phyloP scores from a whole-genome alignment of 768 basidiomycete genomes.

The Zangia roseola region DNA sequence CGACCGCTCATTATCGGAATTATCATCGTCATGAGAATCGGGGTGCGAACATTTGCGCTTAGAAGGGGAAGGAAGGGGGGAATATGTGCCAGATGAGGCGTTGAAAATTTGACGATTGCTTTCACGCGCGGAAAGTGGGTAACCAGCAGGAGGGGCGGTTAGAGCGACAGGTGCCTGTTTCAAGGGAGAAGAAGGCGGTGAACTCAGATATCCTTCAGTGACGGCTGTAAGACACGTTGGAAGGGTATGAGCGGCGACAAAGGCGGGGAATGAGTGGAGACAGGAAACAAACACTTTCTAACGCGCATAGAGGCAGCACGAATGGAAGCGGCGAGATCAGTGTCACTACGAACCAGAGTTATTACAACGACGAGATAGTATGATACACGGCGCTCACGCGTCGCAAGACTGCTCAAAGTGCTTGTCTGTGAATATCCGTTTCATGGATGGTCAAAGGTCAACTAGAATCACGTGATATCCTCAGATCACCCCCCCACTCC shows the following conservation, averaged over 20 bases:
- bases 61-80: constrained; percentile 31
- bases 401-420: constrained; percentile 26
- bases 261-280: constrained; percentile 16
- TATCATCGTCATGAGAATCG: constrained; percentile 22
- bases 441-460: constrained; percentile 15
- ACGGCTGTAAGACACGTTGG: constrained; percentile 45
- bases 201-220: constrained; percentile 57
- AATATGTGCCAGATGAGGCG: constrained; percentile 33
- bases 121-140: constrained; percentile 59
- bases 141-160: constrained; percentile 23
- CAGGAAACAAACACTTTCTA: constrained; percentile 52
- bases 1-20: constrained; percentile 10
- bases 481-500: too few species aligned
- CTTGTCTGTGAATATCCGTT: constrained; percentile 37
- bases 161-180: constrained; percentile 27
- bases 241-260: constrained; percentile 30
- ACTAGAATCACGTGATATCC: neutral
- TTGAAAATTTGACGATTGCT: constrained; percentile 50
- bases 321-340: constrained; percentile 53
- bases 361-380: too few species aligned
- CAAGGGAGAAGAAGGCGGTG: constrained; percentile 33
- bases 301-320: constrained; percentile 57
- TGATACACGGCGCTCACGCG: constrained; percentile 22
- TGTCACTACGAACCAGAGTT: constrained; percentile 29
- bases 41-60: constrained; percentile 35